Base-by-base conservation (phyloP, 306 rosid species). In the Hippophae gyantsensis region DNA sequence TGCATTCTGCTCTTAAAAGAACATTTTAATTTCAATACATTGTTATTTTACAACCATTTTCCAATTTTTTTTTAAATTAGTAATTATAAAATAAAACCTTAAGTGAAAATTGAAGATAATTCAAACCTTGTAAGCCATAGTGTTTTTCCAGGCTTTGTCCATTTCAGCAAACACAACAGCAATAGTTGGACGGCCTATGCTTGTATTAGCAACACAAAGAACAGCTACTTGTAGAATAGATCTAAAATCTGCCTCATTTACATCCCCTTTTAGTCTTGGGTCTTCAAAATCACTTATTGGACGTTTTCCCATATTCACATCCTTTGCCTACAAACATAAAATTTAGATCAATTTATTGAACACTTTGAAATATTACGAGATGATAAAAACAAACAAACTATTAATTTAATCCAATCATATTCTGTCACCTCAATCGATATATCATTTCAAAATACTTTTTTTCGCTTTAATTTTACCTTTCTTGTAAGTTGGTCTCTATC, bases 401-500 rank as follows among this genome's bases (percentile, higher is more conserved):
- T 4, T 32, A 32, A 18, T 32, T 32, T 32, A 2, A 32, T 32
- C 38, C 38, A 32, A 32, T 32, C 38, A 32, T 32, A 2, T 32
- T 32, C 38, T 32, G 5, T 32, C 38, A 32, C 38, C 0, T 18
- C 23, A 18, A 18, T 18, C 23, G 1, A 18, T 18, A 18, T 18
- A 18, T 18, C 23, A 18, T 18, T 18, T 18, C 23, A 18, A 18
- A 18, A 32, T 32, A 32, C 38, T 32, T 32, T 32, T 32, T 32
- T 32, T 32, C 38, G 38, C 38, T 10, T 47, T 10, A 12, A 5
- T 13, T 8, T 7, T 72, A 82, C 97, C 90, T 84, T 90, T 60
- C 94, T 81, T 11, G 95, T 90, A 8, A 90, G 85, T 27, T 90
- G 97, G 63, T 84, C 90, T 81, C 97, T 73, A 9, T 86, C 90